Evolutionary conservation across 768 basidiomycete genomes (phyloP), one percentile per base, ranked within the genome.

Genomic region (Calocera cornea): DNA sequence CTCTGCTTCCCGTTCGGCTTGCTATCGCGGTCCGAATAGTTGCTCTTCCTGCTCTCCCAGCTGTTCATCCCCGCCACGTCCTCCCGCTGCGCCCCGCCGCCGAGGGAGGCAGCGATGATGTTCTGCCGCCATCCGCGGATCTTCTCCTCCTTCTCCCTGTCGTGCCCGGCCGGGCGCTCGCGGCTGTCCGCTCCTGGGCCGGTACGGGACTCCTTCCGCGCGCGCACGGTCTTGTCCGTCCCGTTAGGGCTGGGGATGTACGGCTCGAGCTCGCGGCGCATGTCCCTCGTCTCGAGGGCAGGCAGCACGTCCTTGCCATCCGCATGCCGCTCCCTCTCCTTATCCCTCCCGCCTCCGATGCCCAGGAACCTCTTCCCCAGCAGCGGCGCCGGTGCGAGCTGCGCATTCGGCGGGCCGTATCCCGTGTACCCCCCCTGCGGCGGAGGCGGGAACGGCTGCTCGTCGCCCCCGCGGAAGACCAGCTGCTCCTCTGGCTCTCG

Each of bases 101-200:
- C 54, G 27, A 60, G 54, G 54, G 54, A 60, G 7, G 54, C 54
- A 60, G 54, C 54, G 31, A 60, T 27, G 54, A 60, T 27, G 19
- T 60, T 60, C 54, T 11, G 14, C 7, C 54, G 24, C 54, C 54
- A 60, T 2, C 70, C 70, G 68, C 72, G 72, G 67, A 75, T 71
- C 34, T 71, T 72, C 65, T 74, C 73, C 69, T 73, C 72, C 67
- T 73, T 72, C 60, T 72, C 54, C 22, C 54, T 2, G 31, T 60
- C 54, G 3, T 33, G 24, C n/a, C n/a, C 16, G 16, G 36, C 36
- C 36, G 36, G 7, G 24, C 24, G 5, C 44, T 19, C 44, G 5
- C 19, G 44, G 44, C 19, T 24, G 19, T 12, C 54, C 2, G 54
- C 8, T 10, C 27, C 24, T 10, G 24, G 14, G 27, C 7, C 14